Percentiles rank a stretch among this genome's conserved stretches.
phyloP scores from a whole-genome alignment of 176 grass and related monocot genomes.

The Echinochloa phyllopogon region DNA sequence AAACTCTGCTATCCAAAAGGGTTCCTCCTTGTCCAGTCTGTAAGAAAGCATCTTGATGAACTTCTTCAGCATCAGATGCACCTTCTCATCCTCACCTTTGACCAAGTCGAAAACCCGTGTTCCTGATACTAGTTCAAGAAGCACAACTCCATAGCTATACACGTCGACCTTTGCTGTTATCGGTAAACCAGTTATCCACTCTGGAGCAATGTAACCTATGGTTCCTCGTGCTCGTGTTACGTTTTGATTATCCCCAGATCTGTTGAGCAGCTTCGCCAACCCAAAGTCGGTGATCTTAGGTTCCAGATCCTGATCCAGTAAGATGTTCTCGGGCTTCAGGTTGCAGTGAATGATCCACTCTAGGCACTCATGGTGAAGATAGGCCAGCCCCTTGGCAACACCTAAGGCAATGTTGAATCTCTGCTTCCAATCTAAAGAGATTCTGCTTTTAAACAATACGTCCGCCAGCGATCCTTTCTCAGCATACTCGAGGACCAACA shows the following conservation, averaged over 20 bases:
- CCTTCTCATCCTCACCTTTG: conserved; percentile 23
- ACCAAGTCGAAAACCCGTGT: conserved; percentile 37
- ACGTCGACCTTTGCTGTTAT: conserved; percentile 50
- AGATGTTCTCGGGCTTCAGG: conserved; percentile 53
- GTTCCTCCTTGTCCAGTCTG: conserved; percentile 15
- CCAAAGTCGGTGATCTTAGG: conserved; percentile 60
- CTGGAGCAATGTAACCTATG: conserved; percentile 54
- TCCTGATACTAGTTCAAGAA: conserved; percentile 51
- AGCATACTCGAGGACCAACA: conserved; percentile 52
- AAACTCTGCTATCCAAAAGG: conserved; percentile 49
- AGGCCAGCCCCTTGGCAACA: conserved; percentile 54
- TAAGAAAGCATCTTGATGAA: conserved; percentile 39
- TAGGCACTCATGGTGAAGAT: conserved; percentile 60
- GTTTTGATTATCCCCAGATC: conserved; percentile 25
- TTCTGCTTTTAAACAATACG: conserved; percentile 34
- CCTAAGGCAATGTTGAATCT: conserved; percentile 55
- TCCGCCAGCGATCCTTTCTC: conserved; percentile 50
- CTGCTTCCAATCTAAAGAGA: conserved; percentile 42
- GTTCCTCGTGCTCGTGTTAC: conserved; percentile 34
- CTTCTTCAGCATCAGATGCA: conserved; percentile 40
- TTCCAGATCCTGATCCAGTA: conserved; percentile 45
- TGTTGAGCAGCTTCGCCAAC: conserved; percentile 47
- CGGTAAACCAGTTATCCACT: conserved; percentile 48
- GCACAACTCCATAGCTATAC: conserved; percentile 52
- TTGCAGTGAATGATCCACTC: conserved; percentile 63